Base-by-base conservation (phyloP, 2,329 filamentous ascomycete genomes). In the Sporothrix phasma region DNA sequence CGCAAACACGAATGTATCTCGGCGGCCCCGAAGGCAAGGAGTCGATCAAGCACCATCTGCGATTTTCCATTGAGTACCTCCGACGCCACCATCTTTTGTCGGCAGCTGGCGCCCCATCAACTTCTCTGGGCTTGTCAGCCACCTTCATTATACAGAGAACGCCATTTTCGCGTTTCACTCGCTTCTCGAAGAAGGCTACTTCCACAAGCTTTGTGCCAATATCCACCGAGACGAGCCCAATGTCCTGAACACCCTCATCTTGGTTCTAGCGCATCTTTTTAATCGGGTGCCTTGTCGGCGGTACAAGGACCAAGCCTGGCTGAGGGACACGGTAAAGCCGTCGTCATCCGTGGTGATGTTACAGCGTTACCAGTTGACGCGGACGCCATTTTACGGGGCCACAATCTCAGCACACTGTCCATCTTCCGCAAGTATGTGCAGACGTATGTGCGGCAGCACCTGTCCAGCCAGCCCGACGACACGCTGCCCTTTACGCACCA, bases 41-140 rank as follows among this genome's bases (percentile, higher is more conserved):
- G 72, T 83, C 88, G 1, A 84, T 91, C 1, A 80, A 88, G 61
- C 89, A 93, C 71, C 88, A 92, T 70, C 74, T 93, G 6, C 83
- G 89, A 3, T 93, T 93, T 73, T 92, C 88, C 0, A 88, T 93
- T 51, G 89, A 93, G 68, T 93, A 91, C 69, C 79, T 93, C 0
- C 81, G 88, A 22, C 79, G 87, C 41, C 86, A 91, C 68, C 78
- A 83, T 49, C 80, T 93, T 0, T 77, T 93, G 8, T 84, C 83
- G 3, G 72, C 76, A 0, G 72, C 75, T 1, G 89, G 89, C 53
- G 76, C 73, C 1, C 88, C 89, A 74, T 92, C 13, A 89, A 92
- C 71, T 90, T 92, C 71, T 83, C 89, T 0, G 84, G 85, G 0
- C 78, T 85, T 3, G 81, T 92, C 0, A 83, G 84, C 0, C 88